A percentile compares a stretch with the other conserved stretches of the same genome.
Conservation (phyloP, 345 rosid genomes). For the Euclidium syriacum region DNA sequence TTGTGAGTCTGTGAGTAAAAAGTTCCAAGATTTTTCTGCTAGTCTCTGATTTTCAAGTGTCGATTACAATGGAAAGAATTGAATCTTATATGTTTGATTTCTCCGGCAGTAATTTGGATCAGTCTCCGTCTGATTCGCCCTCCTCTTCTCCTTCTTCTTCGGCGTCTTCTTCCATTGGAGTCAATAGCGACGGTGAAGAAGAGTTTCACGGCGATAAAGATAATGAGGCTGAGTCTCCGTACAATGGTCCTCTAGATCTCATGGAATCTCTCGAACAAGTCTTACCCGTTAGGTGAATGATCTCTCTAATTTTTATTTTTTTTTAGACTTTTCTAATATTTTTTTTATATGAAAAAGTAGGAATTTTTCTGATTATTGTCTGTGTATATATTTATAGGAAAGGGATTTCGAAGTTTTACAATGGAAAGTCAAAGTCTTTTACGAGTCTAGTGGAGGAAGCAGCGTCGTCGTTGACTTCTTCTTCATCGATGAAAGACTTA, state of each 20-base stretch:
- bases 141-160: conserved; percentile 32
- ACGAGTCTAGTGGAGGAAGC: conserved; percentile 51
- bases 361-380: background rate
- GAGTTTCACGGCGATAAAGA: conserved; percentile 34
- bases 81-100: conserved; percentile 26
- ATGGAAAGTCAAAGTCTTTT: conserved; percentile 80
- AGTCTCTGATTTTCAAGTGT: conserved; percentile 1
- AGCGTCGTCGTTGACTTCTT: conserved; percentile 40
- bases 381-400: conserved; percentile 41
- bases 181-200: conserved; percentile 42
- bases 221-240: conserved; percentile 57
- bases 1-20: background rate
- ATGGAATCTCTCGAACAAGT: conserved; percentile 61
- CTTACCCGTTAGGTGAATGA: conserved; percentile 51
- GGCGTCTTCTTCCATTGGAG: conserved; percentile 55
- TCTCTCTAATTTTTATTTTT: no score
- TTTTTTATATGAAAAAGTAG: no score
- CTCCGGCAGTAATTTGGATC: conserved; percentile 10
- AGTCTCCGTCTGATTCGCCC: conserved; percentile 24
- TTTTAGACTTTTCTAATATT: no score
- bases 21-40: background rate
- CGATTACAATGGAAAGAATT: conserved; percentile 30
- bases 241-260: conserved; percentile 44
- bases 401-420: conserved; percentile 76
- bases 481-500: conserved; percentile 48